Evolutionary conservation across 1,139 yeast species (phyloP), one percentile per base, ranked within the genome.

Genomic region (Candida gigantensis): DNA sequence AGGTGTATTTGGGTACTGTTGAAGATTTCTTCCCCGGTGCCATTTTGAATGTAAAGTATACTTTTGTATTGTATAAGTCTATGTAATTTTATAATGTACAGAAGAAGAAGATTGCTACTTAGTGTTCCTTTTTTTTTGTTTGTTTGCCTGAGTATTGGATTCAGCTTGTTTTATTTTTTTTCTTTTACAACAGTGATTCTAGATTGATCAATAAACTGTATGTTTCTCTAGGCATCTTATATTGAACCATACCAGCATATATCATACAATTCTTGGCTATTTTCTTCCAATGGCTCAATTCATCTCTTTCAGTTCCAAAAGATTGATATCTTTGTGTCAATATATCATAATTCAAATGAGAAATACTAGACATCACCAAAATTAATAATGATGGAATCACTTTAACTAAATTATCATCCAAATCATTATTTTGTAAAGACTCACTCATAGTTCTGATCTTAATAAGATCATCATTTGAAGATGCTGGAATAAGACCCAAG

Each of bases 161-260:
- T 12, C 13, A 14, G 15, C 11, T 30, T 16, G 6, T 20, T 16
- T 15, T 17, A 6, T 14, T 15, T 24, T 16, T 19, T 25, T 32
- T n/a, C 14, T 15, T 5, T 40, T 53, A 58, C 37, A 60, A 52
- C 50, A 53, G 61, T 30, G 84, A 74, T 56, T 88, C 96, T 43
- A 89, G 67, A 46, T 76, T 78, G 30, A 88, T 83, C 53, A 89
- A 66, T 36, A 79, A 73, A 49, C 88, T 78, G 57, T 87, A 89
- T 0, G 89, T 82, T 53, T 90, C 97, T 44, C 95, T 74, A 4
- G 97, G 96, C 95, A 92, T 88, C 56, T 86, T 81, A 62, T 87
- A 90, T 61, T 89, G 96, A 27, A 92, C 85, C 83, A 92, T 84
- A 39, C 97, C 97, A 9, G 97, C 96, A 58, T 84, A 94, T 3